Evolutionary conservation across 2,329 filamentous ascomycete species (phyloP).

Genomic region (Plectosphaerella cucumerina): DNA sequence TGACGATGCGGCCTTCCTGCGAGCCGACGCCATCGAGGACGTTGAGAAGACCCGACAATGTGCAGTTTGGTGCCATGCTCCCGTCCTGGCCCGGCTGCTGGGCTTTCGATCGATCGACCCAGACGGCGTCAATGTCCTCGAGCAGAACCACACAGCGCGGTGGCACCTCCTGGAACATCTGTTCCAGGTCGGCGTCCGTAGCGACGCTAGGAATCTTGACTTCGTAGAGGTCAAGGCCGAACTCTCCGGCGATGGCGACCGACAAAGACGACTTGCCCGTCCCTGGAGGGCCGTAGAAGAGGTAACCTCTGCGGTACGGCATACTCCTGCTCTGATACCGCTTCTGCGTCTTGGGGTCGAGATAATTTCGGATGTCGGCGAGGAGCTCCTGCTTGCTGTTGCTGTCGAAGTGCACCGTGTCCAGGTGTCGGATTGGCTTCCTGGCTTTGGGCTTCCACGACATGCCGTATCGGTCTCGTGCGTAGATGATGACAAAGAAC

Average conservation of each 20-base stretch:
- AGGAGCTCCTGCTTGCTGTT: constrained; percentile 41
- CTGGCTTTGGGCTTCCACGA: constrained; percentile 45
- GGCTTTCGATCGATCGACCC: constrained; percentile 18
- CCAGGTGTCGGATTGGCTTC: constrained; percentile 43
- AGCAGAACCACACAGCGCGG: constrained; percentile 49
- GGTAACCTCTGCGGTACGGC: constrained; percentile 45
- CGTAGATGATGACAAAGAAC: constrained; percentile 45
- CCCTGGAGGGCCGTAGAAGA: constrained; percentile 61
- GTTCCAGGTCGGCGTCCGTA: constrained; percentile 43
- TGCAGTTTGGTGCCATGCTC: constrained; percentile 25
- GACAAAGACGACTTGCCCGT: constrained; percentile 57
- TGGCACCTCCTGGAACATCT: constrained; percentile 50
- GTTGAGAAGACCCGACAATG: constrained; percentile 64
- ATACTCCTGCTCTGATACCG: constrained; percentile 59
- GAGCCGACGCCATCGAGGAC: constrained; percentile 67
- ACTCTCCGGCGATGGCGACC: constrained; percentile 45
- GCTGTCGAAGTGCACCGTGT: constrained; percentile 47
- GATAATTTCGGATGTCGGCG: constrained; percentile 46
- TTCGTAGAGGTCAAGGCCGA: constrained; percentile 46
- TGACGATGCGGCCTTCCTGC: constrained; percentile 64
- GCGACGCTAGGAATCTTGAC: constrained; percentile 45
- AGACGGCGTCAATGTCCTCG: constrained; percentile 49
- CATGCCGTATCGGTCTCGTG: constrained; percentile 39
- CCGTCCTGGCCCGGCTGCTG: constrained; percentile 13
- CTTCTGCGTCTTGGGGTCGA: constrained; percentile 40